A percentile compares a stretch with the other conserved stretches of the same genome.
Conservation (phyloP, 2,329 filamentous ascomycete genomes). For the Canariomyces notabilis region DNA sequence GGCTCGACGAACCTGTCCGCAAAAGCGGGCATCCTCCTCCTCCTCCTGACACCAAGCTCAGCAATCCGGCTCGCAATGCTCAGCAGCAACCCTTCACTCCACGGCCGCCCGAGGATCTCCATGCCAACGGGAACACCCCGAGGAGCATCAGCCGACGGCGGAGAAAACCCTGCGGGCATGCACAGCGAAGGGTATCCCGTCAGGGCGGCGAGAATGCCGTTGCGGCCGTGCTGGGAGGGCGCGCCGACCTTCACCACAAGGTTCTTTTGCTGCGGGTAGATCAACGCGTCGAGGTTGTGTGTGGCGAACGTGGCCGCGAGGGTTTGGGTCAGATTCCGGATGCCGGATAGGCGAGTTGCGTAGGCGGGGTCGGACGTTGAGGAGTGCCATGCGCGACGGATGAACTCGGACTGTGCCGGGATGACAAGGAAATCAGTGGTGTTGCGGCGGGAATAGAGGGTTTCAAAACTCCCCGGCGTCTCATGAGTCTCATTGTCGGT, state of each 20-base stretch:
- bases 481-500: slow-evolving; percentile 37
- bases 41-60: slow-evolving; percentile 13
- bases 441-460: slow-evolving; percentile 48
- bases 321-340: slow-evolving; percentile 47
- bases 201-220: slow-evolving; percentile 37
- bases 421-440: slow-evolving; percentile 53
- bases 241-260: slow-evolving; percentile 55
- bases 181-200: slow-evolving; percentile 39
- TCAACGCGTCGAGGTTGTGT: slow-evolving; percentile 50
- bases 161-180: slow-evolving; percentile 50
- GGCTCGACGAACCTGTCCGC: slow-evolving; percentile 36
- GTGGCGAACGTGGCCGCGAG: slow-evolving; percentile 46
- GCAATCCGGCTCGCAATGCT: slow-evolving; percentile 21
- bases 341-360: slow-evolving; percentile 39
- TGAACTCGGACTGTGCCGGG: slow-evolving; percentile 51
- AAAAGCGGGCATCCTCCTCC: slow-evolving; percentile 31
- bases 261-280: slow-evolving; percentile 62
- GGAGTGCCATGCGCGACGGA: slow-evolving; percentile 45
- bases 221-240: slow-evolving; percentile 54
- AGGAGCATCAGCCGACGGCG: slow-evolving; percentile 42
- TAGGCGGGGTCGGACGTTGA: slow-evolving; percentile 47
- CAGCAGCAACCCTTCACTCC: slow-evolving; percentile 43
- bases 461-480: slow-evolving; percentile 38
- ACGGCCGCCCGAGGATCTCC: slow-evolving; percentile 56
- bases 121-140: slow-evolving; percentile 59